Evolutionary conservation across 495 filamentous ascomycete species (phyloP), one percentile per base, ranked within the genome.

Genomic region (Hypomontagnella monticulosa): DNA sequence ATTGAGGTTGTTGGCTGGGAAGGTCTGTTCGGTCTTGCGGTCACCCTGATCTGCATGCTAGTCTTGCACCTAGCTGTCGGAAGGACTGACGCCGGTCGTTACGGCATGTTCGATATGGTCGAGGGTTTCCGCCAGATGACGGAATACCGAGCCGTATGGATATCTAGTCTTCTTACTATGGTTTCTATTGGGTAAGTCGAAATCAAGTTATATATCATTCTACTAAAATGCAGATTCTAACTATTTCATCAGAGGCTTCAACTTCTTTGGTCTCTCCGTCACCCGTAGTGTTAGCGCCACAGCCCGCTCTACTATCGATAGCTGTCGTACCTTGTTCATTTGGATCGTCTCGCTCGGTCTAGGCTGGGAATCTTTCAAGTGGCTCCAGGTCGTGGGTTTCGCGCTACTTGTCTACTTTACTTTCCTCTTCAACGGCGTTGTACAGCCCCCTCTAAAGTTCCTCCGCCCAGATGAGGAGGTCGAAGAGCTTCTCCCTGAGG

Each of bases 291-390:
- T 99, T 50, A 92, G 88, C 41, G 95, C 95, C 16, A 99, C 95
- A 0, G 90, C 93, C 0, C 88, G 95, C 48, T 96, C 91, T 56
- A 97, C 93, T 10, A 97, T 99, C 67, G 95, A 99, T 74, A 99
- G 96, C 1, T 97, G 93, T 81, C 89, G 95, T 1, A 99, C 95
- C 0, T 84, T 99, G 2, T 98, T 98, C 83, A 98, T 99, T 79
- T 99, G 95, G 95, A 83, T 99, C 23, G 91, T 97, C 14, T 96
- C 91, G 3, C 84, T 99, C 8, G 93, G 90, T 5, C 84, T 99
- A 0, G 93, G 95, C 51, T 99, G 95, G 95, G 95, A 99, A 77
- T 87, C 85, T 8, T 99, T 99, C 86, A 99, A 98, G 79, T 97
- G 93, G 90, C 84, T 99, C 8, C 95, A 99, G 77, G 92, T 99